A percentile compares a stretch with the other conserved stretches of the same genome.
Evolutionary conservation across 2,329 filamentous ascomycete species (phyloP).

Genomic region (Epichloe elymi): DNA sequence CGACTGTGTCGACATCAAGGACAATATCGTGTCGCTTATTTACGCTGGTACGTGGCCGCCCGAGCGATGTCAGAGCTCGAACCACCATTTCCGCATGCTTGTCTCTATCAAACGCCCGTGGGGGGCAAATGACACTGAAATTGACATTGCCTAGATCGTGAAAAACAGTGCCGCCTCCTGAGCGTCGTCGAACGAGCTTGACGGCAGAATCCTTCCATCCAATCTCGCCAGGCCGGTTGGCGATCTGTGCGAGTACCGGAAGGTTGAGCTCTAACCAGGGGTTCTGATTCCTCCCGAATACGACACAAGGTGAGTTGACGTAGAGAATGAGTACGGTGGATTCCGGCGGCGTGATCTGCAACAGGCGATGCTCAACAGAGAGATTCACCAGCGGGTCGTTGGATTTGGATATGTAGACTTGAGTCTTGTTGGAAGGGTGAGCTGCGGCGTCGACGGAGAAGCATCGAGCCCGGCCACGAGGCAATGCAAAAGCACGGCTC

Average conservation of each 20-base stretch:
- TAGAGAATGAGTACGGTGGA: slow-evolving; percentile 79
- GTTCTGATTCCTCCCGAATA: slow-evolving; percentile 95
- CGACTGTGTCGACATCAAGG: slow-evolving; percentile 32
- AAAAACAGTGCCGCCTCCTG: slow-evolving; percentile 86
- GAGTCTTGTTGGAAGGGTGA: slow-evolving; percentile 34
- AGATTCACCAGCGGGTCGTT: slow-evolving; percentile 78
- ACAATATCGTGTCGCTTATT: slow-evolving; percentile 94
- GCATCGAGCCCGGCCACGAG: slow-evolving; percentile 4
- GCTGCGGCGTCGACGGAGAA: slow-evolving; percentile 27
- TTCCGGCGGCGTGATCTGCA: slow-evolving; percentile 57
- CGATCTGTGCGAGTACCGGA: slow-evolving; percentile 32
- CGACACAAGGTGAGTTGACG: slow-evolving; percentile 71
- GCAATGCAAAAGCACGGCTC: background rate
- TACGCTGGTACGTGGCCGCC: slow-evolving; percentile 50
- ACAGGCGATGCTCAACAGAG: slow-evolving; percentile 81
- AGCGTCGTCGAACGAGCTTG: slow-evolving; percentile 66
- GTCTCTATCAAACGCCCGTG: slow-evolving; percentile 64
- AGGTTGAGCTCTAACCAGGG: slow-evolving; percentile 90
- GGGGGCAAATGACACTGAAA: slow-evolving; percentile 86
- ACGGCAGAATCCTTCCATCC: slow-evolving; percentile 20
- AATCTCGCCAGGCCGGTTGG: slow-evolving; percentile 10
- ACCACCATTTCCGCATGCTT: slow-evolving; percentile 89
- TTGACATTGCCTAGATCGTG: slow-evolving; percentile 91
- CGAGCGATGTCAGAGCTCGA: slow-evolving; percentile 55
- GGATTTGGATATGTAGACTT: slow-evolving; percentile 60